These are phyloP conservation scores for Boletellus sp. DNA, from an alignment of 1,284 basidiomycete species.

Conservation along the genomic window DNA sequence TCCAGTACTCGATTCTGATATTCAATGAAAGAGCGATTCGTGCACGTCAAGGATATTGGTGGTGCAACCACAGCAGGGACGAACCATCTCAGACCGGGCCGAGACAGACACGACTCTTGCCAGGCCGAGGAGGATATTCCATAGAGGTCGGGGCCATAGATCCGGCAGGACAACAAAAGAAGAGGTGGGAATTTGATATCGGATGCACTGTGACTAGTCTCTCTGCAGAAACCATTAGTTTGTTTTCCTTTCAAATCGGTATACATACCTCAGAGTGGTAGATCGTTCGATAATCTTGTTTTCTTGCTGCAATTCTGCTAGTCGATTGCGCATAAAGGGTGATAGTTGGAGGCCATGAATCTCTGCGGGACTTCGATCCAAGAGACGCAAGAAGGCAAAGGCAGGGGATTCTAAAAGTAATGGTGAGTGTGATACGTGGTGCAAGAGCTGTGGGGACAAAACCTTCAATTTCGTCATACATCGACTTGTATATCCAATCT, in stretches of 20 bases:
- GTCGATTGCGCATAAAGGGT: constrained; percentile 52
- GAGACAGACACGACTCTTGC: constrained; percentile 76
- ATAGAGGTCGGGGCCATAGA: constrained; percentile 48
- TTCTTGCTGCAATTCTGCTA: constrained; percentile 51
- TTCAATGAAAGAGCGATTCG: constrained; percentile 80
- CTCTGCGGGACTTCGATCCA: constrained; percentile 62
- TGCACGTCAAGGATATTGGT: constrained; percentile 70
- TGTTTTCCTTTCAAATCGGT: constrained; percentile 10
- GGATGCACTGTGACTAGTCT: constrained; percentile 19
- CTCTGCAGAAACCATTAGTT: constrained; percentile 17
- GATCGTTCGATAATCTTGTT: constrained; percentile 39
- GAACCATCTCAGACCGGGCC: constrained; percentile 78
- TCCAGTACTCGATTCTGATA: constrained; percentile 60
- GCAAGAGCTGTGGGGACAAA: constrained; percentile 3
- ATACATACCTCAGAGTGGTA: constrained; percentile 49
- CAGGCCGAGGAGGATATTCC: constrained; percentile 65
- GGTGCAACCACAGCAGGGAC: constrained; percentile 84
- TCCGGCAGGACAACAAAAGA: constrained; percentile 38
- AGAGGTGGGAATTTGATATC: constrained; percentile 26
- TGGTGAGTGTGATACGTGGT: constrained; percentile 4
- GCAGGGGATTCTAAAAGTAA: constrained; percentile 39
- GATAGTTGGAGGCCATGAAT: constrained; percentile 58
- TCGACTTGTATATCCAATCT: constrained; percentile 75
- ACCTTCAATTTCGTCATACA: constrained; percentile 61
- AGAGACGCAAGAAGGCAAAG: constrained; percentile 78